Percentiles rank a stretch among this genome's conserved stretches.
Conservation (phyloP, 2,329 filamentous ascomycete species). For the Monilinia vaccinii-corymbosi region DNA sequence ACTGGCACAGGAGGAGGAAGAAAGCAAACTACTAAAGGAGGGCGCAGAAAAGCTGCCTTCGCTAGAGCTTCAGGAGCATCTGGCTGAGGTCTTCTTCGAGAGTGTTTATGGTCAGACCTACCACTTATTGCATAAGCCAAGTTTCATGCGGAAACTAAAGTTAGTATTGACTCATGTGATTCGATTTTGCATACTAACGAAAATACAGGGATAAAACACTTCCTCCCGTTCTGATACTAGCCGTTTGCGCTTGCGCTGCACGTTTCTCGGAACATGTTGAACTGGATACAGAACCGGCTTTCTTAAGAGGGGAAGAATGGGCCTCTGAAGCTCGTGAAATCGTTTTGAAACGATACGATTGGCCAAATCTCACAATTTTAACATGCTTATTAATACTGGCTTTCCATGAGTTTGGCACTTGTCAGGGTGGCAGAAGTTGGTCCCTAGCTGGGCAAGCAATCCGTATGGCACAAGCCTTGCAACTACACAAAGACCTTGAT, state of each 20-base stretch:
- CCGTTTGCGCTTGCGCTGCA: slow-evolving; percentile 90
- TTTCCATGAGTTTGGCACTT: slow-evolving; percentile 93
- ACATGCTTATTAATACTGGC: slow-evolving; percentile 84
- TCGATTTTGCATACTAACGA: slow-evolving; percentile 8
- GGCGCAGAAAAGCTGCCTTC: slow-evolving; percentile 75
- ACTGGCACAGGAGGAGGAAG: slow-evolving; percentile 57
- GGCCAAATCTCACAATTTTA: slow-evolving; percentile 91
- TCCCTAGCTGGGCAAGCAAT: slow-evolving; percentile 91
- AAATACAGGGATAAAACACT: slow-evolving; percentile 57
- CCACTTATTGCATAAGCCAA: slow-evolving; percentile 89
- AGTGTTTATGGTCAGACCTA: slow-evolving; percentile 94
- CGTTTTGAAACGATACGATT: slow-evolving; percentile 78
- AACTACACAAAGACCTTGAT: slow-evolving; percentile 85
- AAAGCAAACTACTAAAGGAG: slow-evolving; percentile 69
- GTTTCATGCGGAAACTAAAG: slow-evolving; percentile 83
- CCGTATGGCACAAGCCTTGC: slow-evolving; percentile 91
- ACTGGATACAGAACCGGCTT: slow-evolving; percentile 61
- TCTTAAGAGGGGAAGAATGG: slow-evolving; percentile 86
- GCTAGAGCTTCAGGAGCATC: slow-evolving; percentile 82
- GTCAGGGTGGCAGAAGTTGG: slow-evolving; percentile 93
- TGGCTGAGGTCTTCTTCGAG: slow-evolving; percentile 92
- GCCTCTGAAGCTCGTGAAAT: slow-evolving; percentile 81
- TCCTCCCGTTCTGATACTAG: slow-evolving; percentile 84
- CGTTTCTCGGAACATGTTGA: slow-evolving; percentile 87
- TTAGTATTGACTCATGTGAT: slow-evolving; percentile 32